Evolutionary conservation across 169 alveolate genomes (phyloP), one percentile per base, ranked within the genome.

Genomic region (Plasmodium inui): DNA sequence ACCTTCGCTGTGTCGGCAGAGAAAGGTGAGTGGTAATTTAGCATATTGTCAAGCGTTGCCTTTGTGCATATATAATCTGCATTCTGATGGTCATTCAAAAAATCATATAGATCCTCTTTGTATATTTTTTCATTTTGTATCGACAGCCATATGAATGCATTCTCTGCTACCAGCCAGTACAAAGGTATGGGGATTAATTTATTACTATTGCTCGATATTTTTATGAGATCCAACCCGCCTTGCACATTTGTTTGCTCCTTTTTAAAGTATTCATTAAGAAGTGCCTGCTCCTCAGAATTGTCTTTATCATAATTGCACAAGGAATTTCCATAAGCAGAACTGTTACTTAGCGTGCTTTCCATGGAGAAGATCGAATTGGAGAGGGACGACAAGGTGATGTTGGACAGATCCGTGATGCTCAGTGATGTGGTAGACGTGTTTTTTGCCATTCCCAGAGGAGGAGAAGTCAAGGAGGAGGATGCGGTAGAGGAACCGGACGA

Each of bases 111-210:
- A 70, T 89, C 83, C 30, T 37, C 44, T 57, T 89, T 79, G 53
- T 89, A n/a, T 14, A 80, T 89, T 80, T 73, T 81, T 89, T 89
- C 94, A 26, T 78, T 89, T 17, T 89, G 89, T 89, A 89, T 80
- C 8, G 84, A 89, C 70, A 89, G 30, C 94, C 94, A 89, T 44
- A 89, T 89, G 41, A 89, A 89, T 67, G 91, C 22, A 79, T 89
- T 89, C 67, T 89, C 94, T 28, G 94, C 90, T 14, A 89, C 94
- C 8, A 89, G 91, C 94, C 94, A 89, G 30, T 89, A 89, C 39
- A 89, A 46, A 2, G 94, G 94, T 44, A 89, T 67, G 10, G 94
- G 94, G 46, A 89, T 89, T 80, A 89, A 67, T 80, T 89, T 89
- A 70, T 61, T 79, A 50, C 91, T 79, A 70, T 89, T 89, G 61